These are phyloP conservation scores for Adansonia madagascariensis DNA, from an alignment of 441 rosid genomes.

Conservation along the genomic window DNA sequence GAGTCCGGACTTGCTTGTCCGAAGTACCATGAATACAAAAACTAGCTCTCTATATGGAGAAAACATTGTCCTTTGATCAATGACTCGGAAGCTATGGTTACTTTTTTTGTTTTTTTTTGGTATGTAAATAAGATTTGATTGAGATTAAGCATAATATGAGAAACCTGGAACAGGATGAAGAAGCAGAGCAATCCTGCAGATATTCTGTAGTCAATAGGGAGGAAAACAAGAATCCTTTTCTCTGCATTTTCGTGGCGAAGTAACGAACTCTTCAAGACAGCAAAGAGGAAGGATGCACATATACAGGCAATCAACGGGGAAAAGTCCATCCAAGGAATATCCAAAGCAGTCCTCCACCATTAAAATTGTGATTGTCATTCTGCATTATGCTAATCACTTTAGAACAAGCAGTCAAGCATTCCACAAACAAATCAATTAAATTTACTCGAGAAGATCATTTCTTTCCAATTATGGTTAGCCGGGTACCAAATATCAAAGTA, in stretches of 20 bases:
- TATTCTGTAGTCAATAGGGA: constrained; percentile 37
- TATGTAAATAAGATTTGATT: background rate
- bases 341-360: constrained; percentile 39
- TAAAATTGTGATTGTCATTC: constrained; percentile 35
- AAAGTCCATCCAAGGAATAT: constrained; percentile 36
- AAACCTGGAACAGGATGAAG: constrained; percentile 33
- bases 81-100: too few species aligned
- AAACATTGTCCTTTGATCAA: too few species aligned
- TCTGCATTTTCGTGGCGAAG: constrained; percentile 32
- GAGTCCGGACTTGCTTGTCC: too few species aligned
- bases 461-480: background rate
- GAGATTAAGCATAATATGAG: background rate
- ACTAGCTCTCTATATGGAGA: too few species aligned
- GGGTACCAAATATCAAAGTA: constrained; percentile 9
- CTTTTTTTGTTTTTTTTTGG: background rate
- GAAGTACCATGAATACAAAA: too few species aligned
- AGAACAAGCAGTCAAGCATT: background rate
- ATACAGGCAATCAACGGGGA: constrained; percentile 34
- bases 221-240: constrained; percentile 35
- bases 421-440: background rate
- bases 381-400: constrained; percentile 21
- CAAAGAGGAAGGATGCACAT: constrained; percentile 27
- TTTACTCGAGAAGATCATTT: background rate
- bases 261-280: constrained; percentile 27
- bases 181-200: constrained; percentile 43